Base-by-base conservation (phyloP, 108 stramenopile species). In the Discostella stelligeroides region DNA sequence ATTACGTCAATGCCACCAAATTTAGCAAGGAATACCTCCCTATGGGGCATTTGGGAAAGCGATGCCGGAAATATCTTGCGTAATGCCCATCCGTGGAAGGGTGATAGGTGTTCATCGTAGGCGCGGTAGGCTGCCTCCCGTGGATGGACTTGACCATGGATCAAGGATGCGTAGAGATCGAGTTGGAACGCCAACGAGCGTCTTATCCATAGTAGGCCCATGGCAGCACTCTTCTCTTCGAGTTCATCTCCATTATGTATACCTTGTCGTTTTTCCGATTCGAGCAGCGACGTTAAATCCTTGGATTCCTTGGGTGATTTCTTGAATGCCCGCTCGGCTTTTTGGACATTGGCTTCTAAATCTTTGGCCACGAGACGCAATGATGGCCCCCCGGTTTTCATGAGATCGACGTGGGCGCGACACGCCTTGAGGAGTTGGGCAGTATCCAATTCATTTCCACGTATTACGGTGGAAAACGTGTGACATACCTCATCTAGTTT, bases 201-300 rank as follows among this genome's bases (percentile, higher is more conserved):
- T 12, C 84, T 75, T 54, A 88, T 78, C 87, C 87, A 88, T 14
- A 88, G 60, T 12, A 88, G 41, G 37, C 87, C 87, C 63, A 88
- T 84, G 30, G 87, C 84, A 5, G 81, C 87, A 20, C 80, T 82
- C 25, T 73, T 66, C 43, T 88, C 87, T 28, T 75, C 60, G 14
- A 88, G 60, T 15, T 47, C 11, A 47, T 62, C 72, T 1, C 85
- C 81, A 0, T 75, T 54, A 49, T 84, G 83, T 24, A 84, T 72
- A 5, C 70, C 75, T 9, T 34, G 62, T 1, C 40, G 40, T 28
- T 45, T 27, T 78, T 87, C 86, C 25, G 57, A 62, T 45, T 67
- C 50, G 11, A 87, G 47, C 1, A 87, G 30, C 0, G 69, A 55
- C 0, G 77, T 46, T 2, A 87, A n/a, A n/a, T n/a, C n/a, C n/a